Conservation (phyloP, 306 rosid genomes). For the Inga laurina region DNA sequence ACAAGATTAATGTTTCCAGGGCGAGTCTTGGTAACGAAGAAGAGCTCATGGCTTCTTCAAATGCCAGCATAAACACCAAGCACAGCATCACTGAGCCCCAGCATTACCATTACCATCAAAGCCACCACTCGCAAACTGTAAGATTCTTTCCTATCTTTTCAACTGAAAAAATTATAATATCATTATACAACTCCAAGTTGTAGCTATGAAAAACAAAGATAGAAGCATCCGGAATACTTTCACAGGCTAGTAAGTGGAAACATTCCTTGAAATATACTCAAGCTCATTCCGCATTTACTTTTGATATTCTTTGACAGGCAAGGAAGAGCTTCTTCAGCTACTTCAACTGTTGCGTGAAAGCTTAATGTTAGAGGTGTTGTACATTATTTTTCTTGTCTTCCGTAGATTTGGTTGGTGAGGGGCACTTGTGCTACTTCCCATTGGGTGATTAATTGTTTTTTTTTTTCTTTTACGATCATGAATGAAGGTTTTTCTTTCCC, state of each 20-base stretch:
- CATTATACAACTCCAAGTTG: too few relatives aligned
- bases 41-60: slow-evolving; percentile 65
- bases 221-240: too few relatives aligned
- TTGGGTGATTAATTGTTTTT: not conserved
- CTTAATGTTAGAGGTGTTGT: slow-evolving; percentile 38
- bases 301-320: slow-evolving; percentile 42
- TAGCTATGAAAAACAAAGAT: too few relatives aligned
- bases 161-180: not conserved
- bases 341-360: slow-evolving; percentile 87
- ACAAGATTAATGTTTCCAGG: slow-evolving; percentile 82
- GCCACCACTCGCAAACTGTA: slow-evolving; percentile 75
- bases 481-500: not conserved
- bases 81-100: slow-evolving; percentile 44
- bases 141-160: slow-evolving; percentile 46
- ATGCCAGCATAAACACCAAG: slow-evolving; percentile 34
- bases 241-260: too few relatives aligned
- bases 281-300: not conserved
- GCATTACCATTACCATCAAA: slow-evolving; percentile 59
- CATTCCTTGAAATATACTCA: not conserved
- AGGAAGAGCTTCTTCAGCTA: slow-evolving; percentile 83
- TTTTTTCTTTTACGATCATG: slow-evolving; percentile 7
- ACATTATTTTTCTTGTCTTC: slow-evolving; percentile 2
- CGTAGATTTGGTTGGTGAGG: slow-evolving; percentile 2
- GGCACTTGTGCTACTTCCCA: slow-evolving; percentile 24
- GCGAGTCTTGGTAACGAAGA: slow-evolving; percentile 98